phyloP scores from a whole-genome alignment of 106 monocot genomes.

The Iris macrosiphon region DNA sequence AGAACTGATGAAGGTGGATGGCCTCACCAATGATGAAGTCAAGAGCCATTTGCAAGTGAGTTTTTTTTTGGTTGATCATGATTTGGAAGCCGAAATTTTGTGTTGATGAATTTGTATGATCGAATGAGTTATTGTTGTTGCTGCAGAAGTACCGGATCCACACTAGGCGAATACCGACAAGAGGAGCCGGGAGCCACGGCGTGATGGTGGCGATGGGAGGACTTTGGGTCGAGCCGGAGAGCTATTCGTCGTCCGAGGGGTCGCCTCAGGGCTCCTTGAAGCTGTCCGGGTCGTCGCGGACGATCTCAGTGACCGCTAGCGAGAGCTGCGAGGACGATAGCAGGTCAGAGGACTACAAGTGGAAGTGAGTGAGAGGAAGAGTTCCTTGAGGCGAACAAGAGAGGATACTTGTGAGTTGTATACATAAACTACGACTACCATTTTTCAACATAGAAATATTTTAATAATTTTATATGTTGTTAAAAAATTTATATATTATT shows the following conservation, averaged over 20 bases:
- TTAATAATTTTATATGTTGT: too few species aligned
- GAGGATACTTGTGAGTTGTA: background rate
- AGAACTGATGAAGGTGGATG: constrained; percentile 97
- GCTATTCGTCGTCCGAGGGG: constrained; percentile 37
- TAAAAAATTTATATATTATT: too few species aligned
- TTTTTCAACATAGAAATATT: too few species aligned
- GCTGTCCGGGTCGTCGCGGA: constrained; percentile 15
- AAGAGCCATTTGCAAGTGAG: constrained; percentile 92
- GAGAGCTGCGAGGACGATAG: constrained; percentile 66
- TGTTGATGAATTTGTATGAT: background rate
- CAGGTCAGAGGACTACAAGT: constrained; percentile 69
- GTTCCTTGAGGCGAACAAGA: background rate
- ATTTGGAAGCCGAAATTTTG: background rate
- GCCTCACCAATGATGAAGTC: constrained; percentile 96
- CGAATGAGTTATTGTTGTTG: background rate
- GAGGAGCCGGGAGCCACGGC: constrained; percentile 4
- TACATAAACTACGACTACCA: too few species aligned
- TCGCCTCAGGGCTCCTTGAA: constrained; percentile 88
- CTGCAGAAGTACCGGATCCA: constrained; percentile 90
- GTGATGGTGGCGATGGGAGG: constrained; percentile 25
- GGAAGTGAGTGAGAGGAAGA: constrained; percentile 37
- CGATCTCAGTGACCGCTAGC: constrained; percentile 28
- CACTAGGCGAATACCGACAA: constrained; percentile 44
- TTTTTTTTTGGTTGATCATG: background rate
- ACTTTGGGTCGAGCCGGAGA: constrained; percentile 27